phyloP scores from a whole-genome alignment of 2,329 filamentous ascomycete species.

The Amylocarpus encephaloides region DNA sequence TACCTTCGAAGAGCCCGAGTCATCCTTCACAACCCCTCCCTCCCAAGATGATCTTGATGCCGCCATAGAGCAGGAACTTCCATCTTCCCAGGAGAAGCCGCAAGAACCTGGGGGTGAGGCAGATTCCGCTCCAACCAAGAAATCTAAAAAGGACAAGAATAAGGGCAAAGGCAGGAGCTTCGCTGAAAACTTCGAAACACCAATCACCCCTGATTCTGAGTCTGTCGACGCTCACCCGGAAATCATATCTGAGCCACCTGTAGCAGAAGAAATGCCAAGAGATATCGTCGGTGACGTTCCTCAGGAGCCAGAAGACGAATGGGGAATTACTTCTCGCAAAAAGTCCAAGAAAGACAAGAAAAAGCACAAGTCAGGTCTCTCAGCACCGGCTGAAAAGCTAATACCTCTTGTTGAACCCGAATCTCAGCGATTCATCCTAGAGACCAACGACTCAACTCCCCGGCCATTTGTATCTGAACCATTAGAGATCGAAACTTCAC shows the following conservation, averaged over 20 bases:
- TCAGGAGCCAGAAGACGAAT: neutral
- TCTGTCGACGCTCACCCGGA: neutral
- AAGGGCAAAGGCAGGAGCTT: neutral
- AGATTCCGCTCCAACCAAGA: slow-evolving; percentile 2
- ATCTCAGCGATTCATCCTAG: neutral
- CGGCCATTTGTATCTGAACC: neutral
- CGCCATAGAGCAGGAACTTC: neutral
- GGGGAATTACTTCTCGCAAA: neutral
- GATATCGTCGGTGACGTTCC: neutral
- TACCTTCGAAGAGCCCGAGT: neutral
- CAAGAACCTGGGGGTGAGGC: neutral
- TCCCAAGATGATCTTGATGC: neutral
- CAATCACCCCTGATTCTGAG: no score
- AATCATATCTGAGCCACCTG: neutral
- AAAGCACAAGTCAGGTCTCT: slow-evolving; percentile 3
- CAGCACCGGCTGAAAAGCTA: neutral
- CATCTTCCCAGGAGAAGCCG: no score
- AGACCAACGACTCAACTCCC: neutral
- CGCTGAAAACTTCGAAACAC: neutral
- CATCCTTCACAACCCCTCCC: neutral
- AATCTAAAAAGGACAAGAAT: slow-evolving; percentile 22
- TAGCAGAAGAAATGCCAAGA: neutral
- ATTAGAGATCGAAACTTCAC: neutral
- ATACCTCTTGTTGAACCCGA: neutral
- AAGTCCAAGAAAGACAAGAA: slow-evolving; percentile 40